These are phyloP conservation scores for Pleurotus sapidus DNA, from an alignment of 768 basidiomycete genomes.

Conservation along the genomic window DNA sequence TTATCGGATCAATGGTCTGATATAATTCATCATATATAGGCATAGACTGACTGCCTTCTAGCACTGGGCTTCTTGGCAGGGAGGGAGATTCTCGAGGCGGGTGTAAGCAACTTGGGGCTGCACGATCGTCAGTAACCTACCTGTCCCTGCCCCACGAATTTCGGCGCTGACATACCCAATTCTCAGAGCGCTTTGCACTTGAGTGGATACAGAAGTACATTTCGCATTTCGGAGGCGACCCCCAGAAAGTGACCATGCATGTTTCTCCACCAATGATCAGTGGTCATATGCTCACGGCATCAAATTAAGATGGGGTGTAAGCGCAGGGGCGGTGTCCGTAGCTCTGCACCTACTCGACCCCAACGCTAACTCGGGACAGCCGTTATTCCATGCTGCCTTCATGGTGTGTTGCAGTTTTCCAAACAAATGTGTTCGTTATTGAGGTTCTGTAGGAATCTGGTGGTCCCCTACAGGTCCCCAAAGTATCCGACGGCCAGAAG, in stretches of 20 bases:
- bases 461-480: slow-evolving; percentile 9
- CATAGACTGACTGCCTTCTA: background rate
- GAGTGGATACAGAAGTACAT: slow-evolving; percentile 56
- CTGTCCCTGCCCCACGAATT: background rate
- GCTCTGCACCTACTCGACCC: slow-evolving; percentile 35
- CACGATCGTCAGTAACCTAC: slow-evolving; percentile 38
- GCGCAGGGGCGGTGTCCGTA: slow-evolving; percentile 43
- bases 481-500: slow-evolving; percentile 12
- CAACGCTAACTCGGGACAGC: slow-evolving; percentile 16
- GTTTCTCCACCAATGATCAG: slow-evolving; percentile 4
- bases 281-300: background rate
- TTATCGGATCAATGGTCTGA: slow-evolving; percentile 31
- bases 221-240: slow-evolving; percentile 50
- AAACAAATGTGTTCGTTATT: slow-evolving; percentile 11
- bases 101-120: slow-evolving; percentile 46
- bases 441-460: slow-evolving; percentile 18
- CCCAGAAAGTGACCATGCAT: slow-evolving; percentile 39
- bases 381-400: slow-evolving; percentile 33
- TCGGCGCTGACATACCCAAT: background rate
- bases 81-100: slow-evolving; percentile 34
- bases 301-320: slow-evolving; percentile 36
- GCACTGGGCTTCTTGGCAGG: slow-evolving; percentile 40
- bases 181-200: slow-evolving; percentile 40
- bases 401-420: slow-evolving; percentile 30
- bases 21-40: slow-evolving; percentile 8